Base-by-base conservation (phyloP, 768 basidiomycete species). In the Gymnopilus junonius region DNA sequence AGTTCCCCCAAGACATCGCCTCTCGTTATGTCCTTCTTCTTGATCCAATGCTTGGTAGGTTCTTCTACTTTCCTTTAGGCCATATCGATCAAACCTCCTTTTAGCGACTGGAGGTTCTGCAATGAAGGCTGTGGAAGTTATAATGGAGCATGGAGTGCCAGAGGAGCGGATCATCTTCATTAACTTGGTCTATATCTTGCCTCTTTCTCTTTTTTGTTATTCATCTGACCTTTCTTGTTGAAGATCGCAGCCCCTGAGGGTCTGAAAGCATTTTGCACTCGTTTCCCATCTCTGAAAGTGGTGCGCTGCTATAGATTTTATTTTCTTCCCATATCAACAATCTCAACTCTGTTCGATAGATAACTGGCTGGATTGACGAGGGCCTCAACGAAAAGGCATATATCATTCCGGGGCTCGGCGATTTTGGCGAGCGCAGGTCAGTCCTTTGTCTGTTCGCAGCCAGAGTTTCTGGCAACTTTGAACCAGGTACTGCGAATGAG, bases 81-180 rank as follows among this genome's bases (percentile, higher is more conserved):
- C 31, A 21, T 42, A 59, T 39, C 54, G n/a, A 39, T 51, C 45
- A 1, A 21, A 20, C 43, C 32, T 20, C 15, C 29, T 46, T 14
- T 34, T 61, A 85, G 97, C 97, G 0, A 99, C 97, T 0, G 97
- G 97, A 25, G 97, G 97, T 46, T 98, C 96, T 4, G 97, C 96
- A 8, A 95, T 96, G 77, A 98, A 99, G 74, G 97, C 97, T 0
- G 92, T 98, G 55, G 97, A 99, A 74, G 92, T 99, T 3, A 82
- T 99, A 12, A 88, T 91, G 76, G 92, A 94, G 48, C 89, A 94
- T 70, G 93, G 93, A 20, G 97, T 99, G 31, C 90, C 93, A 15
- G 94, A 97, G 76, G 95, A 97, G 62, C 87, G 94, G 59, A 97
- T 98, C 64, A 92, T 97, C 66, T 97, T 98, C 76, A 86, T 97